phyloP scores from a whole-genome alignment of 2,329 filamentous ascomycete species.

The Allantophomopsis lycopodina region DNA sequence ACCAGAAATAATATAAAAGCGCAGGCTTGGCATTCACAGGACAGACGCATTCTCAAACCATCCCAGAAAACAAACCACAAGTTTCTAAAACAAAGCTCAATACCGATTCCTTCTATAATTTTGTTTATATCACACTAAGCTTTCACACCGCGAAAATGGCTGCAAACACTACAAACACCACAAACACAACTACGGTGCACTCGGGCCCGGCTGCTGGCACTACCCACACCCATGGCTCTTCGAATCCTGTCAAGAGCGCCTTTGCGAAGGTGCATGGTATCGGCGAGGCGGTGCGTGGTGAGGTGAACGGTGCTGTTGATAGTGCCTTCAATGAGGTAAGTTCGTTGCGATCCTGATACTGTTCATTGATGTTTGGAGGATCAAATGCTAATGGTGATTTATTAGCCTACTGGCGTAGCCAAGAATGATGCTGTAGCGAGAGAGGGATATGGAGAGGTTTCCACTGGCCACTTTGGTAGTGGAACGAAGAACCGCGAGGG shows the following conservation, averaged over 20 bases:
- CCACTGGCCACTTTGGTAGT: conserved; percentile 6
- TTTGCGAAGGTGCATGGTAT: conserved; percentile 7
- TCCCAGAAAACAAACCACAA: too few relatives aligned
- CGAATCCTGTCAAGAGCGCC: conserved; percentile 2
- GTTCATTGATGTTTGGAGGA: too few relatives aligned
- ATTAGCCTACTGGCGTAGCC: conserved; percentile 5
- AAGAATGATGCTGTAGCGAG: conserved; percentile 9
- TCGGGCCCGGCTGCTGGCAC: neutral
- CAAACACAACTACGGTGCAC: neutral
- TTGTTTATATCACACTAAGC: too few relatives aligned
- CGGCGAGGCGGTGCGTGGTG: conserved; percentile 9
- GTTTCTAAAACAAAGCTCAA: too few relatives aligned
- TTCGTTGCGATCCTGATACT: neutral
- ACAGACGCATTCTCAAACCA: too few relatives aligned
- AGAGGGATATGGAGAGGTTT: conserved; percentile 7
- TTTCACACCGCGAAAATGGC: too few relatives aligned
- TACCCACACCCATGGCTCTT: neutral
- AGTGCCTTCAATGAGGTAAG: conserved; percentile 6
- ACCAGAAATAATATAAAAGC: too few relatives aligned
- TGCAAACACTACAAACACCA: neutral
- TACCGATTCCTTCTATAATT: too few relatives aligned
- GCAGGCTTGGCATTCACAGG: too few relatives aligned
- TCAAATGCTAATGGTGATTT: too few relatives aligned
- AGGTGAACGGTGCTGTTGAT: conserved; percentile 8
- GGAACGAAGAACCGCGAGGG: conserved; percentile 11